Evolutionary conservation across 2,329 filamentous ascomycete genomes (phyloP).

Genomic region (Cordyceps cicadae): DNA sequence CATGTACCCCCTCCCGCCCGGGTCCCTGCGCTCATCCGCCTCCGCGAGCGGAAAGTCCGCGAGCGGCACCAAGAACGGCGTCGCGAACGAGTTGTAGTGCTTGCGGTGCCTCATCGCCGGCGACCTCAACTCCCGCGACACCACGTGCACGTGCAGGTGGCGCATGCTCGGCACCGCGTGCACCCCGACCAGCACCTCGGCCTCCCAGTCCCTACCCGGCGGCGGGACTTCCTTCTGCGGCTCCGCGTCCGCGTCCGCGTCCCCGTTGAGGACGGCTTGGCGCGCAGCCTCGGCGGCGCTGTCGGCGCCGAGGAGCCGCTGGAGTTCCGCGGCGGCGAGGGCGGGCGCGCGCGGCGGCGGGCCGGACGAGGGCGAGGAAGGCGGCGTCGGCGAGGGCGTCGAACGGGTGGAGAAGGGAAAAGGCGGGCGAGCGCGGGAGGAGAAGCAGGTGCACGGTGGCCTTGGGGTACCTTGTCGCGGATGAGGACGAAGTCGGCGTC

Average conservation of each 20-base stretch:
- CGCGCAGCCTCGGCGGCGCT: constrained; percentile 57
- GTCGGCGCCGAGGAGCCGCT: constrained; percentile 54
- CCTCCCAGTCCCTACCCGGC: constrained; percentile 66
- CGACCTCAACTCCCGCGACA: constrained; percentile 72
- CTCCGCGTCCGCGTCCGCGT: constrained; percentile 29
- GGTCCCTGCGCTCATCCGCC: constrained; percentile 55
- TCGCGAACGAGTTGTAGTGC: constrained; percentile 89
- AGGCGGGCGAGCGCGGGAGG: constrained; percentile 61
- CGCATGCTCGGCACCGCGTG: constrained; percentile 89
- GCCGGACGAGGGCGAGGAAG: constrained; percentile 58
- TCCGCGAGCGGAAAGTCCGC: constrained; percentile 67
- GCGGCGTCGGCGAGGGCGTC: constrained; percentile 61
- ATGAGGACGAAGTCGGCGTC: constrained; percentile 65
- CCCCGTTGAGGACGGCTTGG: constrained; percentile 57
- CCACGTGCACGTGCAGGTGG: constrained; percentile 82
- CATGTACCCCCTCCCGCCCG: constrained; percentile 51
- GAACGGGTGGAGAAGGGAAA: constrained; percentile 63
- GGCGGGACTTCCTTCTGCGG: constrained; percentile 42
- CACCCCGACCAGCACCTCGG: constrained; percentile 67
- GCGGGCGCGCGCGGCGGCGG: constrained; percentile 54
- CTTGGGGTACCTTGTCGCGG: constrained; percentile 77
- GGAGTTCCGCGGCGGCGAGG: constrained; percentile 68
- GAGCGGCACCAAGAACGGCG: constrained; percentile 71
- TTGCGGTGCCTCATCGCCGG: constrained; percentile 66
- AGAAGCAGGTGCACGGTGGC: constrained; percentile 76